phyloP scores from a whole-genome alignment of 768 basidiomycete species.

The Termitomyces sp. region DNA sequence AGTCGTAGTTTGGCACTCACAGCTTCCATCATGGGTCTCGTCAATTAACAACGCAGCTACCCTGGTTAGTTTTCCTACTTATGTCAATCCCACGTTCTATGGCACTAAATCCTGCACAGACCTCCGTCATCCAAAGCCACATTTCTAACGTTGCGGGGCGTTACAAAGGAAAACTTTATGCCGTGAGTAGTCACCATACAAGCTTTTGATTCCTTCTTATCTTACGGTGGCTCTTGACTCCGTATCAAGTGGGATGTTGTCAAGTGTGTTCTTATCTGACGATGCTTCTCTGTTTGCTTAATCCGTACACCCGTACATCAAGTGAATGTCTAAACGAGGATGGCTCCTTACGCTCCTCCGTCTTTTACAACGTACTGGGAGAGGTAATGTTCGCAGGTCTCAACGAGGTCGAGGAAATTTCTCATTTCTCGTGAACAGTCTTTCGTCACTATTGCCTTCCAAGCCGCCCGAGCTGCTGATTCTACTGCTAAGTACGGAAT shows the following conservation, averaged over 20 bases:
- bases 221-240: background rate
- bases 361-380: conserved; percentile 2
- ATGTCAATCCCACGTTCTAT: background rate
- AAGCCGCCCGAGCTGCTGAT: conserved; percentile 48
- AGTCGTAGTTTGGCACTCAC: conserved; percentile 31
- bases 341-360: conserved; percentile 1
- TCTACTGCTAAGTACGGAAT: conserved; percentile 40
- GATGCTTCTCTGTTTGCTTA: background rate
- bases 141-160: conserved; percentile 43
- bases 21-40: conserved; percentile 43
- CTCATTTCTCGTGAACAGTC: conserved; percentile 22
- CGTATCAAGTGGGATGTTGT: conserved; percentile 38
- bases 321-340: conserved; percentile 46
- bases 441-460: conserved; percentile 53
- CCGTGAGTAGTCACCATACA: conserved; percentile 16
- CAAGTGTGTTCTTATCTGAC: conserved; percentile 31
- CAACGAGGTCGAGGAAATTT: background rate
- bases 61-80: conserved; percentile 24
- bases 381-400: background rate
- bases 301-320: background rate
- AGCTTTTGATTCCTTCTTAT: background rate
- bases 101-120: conserved; percentile 22
- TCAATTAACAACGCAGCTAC: conserved; percentile 36
- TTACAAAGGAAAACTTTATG: conserved; percentile 46
- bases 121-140: conserved; percentile 45